Conservation (phyloP, 2,329 filamentous ascomycete genomes). For the Lecanicillium sp. region DNA sequence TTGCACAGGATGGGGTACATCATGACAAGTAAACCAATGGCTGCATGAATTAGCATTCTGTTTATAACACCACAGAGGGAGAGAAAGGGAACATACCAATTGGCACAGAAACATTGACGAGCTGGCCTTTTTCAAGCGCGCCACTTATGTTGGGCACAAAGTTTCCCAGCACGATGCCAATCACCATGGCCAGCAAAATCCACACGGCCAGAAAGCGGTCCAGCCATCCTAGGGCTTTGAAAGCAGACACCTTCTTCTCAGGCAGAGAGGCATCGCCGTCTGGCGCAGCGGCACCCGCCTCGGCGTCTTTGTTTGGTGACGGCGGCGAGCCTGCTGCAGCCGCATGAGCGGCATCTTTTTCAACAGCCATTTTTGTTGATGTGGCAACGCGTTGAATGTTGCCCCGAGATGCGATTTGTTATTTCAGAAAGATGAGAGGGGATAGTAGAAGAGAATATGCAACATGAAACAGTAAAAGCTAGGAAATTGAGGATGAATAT, state of each 20-base stretch:
- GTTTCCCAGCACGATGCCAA: slow-evolving; percentile 65
- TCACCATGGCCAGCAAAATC: slow-evolving; percentile 66
- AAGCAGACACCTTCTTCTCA: slow-evolving; percentile 23
- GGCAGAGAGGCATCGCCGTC: not conserved
- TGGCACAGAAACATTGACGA: slow-evolving; percentile 54
- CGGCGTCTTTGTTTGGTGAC: not conserved
- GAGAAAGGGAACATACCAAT: slow-evolving; percentile 35
- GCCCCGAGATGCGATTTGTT: too few relatives aligned
- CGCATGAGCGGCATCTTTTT: too few relatives aligned
- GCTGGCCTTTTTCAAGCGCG: slow-evolving; percentile 55
- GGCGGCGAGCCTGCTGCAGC: not conserved
- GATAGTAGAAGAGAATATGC: not conserved
- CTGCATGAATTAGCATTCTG: slow-evolving; percentile 25
- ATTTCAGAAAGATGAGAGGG: not conserved
- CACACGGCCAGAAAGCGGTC: slow-evolving; percentile 53
- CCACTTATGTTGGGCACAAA: slow-evolving; percentile 52
- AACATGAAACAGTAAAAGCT: too few relatives aligned
- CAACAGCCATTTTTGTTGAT: too few relatives aligned
- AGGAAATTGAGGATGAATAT: too few relatives aligned
- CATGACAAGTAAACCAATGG: slow-evolving; percentile 69
- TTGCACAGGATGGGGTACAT: slow-evolving; percentile 83
- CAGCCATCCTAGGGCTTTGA: slow-evolving; percentile 42
- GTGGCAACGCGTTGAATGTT: too few relatives aligned
- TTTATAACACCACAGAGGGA: not conserved
- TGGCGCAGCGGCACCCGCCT: not conserved